A percentile compares a stretch with the other conserved stretches of the same genome.
These are phyloP conservation scores for Boletus coccyginus DNA, from an alignment of 768 basidiomycete genomes.

Conservation along the genomic window DNA sequence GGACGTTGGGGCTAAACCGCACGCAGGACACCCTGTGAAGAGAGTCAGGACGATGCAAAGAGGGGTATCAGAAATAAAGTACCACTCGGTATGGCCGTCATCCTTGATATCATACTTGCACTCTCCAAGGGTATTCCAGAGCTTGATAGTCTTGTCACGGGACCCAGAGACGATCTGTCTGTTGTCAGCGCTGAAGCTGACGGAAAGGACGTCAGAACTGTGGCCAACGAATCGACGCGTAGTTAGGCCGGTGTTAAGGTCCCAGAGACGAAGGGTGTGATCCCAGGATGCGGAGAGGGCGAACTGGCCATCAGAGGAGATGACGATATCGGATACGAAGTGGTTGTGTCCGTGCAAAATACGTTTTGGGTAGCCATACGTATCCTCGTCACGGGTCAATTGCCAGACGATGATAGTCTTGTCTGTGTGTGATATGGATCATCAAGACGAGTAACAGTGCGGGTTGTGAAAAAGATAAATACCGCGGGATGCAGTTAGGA, in stretches of 20 bases:
- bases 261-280: conserved; percentile 99
- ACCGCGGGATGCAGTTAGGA: conserved; percentile 98
- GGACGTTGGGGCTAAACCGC: conserved; percentile 96
- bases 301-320: conserved; percentile 99
- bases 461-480: conserved; percentile 25
- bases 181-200: conserved; percentile 99
- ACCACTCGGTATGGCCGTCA: conserved; percentile 97
- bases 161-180: conserved; percentile 98
- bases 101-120: conserved; percentile 99
- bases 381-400: conserved; percentile 87
- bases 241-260: conserved; percentile 94
- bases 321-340: conserved; percentile 98
- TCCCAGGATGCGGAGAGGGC: conserved; percentile 99
- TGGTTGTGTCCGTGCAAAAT: conserved; percentile 99
- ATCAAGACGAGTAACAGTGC: conserved; percentile 19
- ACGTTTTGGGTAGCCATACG: conserved; percentile 95
- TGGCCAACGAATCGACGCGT: conserved; percentile 98
- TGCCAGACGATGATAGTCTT: conserved; percentile 99
- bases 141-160: conserved; percentile 95
- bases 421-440: conserved; percentile 72
- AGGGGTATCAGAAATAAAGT: conserved; percentile 3
- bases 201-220: conserved; percentile 95
- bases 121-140: conserved; percentile 99
- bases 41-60: background rate
- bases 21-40: conserved; percentile 91